Evolutionary conservation across 1,284 basidiomycete genomes (phyloP).

Genomic region (Calocybe gambosa): DNA sequence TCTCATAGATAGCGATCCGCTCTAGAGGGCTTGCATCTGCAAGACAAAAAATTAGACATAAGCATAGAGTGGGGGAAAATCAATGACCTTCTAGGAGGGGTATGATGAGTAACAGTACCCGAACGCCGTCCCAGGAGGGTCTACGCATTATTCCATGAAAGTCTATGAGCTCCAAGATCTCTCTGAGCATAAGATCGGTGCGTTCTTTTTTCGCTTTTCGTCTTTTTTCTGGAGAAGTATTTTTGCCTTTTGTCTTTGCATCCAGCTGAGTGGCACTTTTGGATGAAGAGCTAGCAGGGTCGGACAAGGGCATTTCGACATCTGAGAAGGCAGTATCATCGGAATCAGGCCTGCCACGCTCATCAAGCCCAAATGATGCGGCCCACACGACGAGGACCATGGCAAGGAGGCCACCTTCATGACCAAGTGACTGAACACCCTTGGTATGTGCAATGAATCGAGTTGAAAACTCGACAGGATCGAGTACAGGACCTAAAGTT

Average conservation of each 20-base stretch:
- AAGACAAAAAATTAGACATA: constrained; percentile 3
- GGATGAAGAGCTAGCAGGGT: constrained; percentile 6
- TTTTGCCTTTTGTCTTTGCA: constrained; percentile 12
- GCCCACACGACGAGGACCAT: constrained; percentile 81
- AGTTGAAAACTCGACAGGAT: constrained; percentile 67
- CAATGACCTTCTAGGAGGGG: constrained; percentile 74
- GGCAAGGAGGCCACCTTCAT: constrained; percentile 57
- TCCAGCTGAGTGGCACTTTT: constrained; percentile 9
- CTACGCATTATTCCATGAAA: constrained; percentile 71
- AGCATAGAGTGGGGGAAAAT: neutral
- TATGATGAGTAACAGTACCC: constrained; percentile 68
- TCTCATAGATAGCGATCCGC: constrained; percentile 37
- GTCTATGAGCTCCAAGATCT: constrained; percentile 76
- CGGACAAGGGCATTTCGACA: constrained; percentile 14
- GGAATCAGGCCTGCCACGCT: constrained; percentile 47
- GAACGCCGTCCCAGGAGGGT: constrained; percentile 81
- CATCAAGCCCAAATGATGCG: constrained; percentile 78
- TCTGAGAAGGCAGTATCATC: constrained; percentile 14
- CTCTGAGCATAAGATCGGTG: constrained; percentile 56
- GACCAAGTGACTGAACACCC: constrained; percentile 47
- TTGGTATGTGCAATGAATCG: constrained; percentile 60
- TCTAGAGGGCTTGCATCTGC: constrained; percentile 38
- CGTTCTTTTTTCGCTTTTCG: constrained; percentile 32
- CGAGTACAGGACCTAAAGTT: constrained; percentile 70
- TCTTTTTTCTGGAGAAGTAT: constrained; percentile 14